A percentile compares a stretch with the other conserved stretches of the same genome.
Conservation (phyloP, 257 asterid genomes). For the Oldenlandia corymbosa region DNA sequence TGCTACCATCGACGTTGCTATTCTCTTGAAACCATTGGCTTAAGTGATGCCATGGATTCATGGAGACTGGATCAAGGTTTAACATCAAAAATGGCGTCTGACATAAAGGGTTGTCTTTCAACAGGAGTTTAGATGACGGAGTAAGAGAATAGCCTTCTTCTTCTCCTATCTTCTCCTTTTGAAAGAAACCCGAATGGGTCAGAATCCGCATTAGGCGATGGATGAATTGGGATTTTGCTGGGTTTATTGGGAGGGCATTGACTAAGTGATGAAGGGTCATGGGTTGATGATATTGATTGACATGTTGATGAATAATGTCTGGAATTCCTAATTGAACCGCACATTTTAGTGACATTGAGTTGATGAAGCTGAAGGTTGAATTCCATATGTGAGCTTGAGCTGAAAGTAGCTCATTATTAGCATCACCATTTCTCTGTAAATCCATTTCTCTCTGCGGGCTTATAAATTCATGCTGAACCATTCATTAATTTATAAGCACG, state of each 20-base stretch:
- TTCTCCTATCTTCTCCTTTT: neutral
- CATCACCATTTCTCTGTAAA: neutral
- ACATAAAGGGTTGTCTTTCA: slow-evolving; percentile 11
- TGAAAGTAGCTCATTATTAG: slow-evolving; percentile 6
- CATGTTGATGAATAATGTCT: slow-evolving; percentile 18
- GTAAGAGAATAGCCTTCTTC: slow-evolving; percentile 12
- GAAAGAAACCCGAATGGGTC: slow-evolving; percentile 17
- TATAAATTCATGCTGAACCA: no score
- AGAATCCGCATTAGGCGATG: slow-evolving; percentile 15
- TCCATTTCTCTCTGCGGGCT: slow-evolving; percentile 7
- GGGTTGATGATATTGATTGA: no score
- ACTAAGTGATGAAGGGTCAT: slow-evolving; percentile 6
- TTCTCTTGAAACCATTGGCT: slow-evolving; percentile 23
- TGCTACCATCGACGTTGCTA: neutral
- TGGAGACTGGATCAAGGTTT: slow-evolving; percentile 15
- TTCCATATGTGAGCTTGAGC: slow-evolving; percentile 29
- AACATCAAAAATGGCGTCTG: neutral
- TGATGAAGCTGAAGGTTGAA: slow-evolving; percentile 14
- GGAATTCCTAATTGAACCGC: slow-evolving; percentile 23
- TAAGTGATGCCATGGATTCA: slow-evolving; percentile 16
- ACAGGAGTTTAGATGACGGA: slow-evolving; percentile 21
- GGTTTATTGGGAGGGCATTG: slow-evolving; percentile 17
- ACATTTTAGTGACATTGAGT: slow-evolving; percentile 22
- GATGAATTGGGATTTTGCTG: neutral
- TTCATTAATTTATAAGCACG: no score